A percentile compares a stretch with the other conserved stretches of the same genome.
Evolutionary conservation across 805 yeast species (phyloP).

Genomic region (Blastobotrys peoriensis): DNA sequence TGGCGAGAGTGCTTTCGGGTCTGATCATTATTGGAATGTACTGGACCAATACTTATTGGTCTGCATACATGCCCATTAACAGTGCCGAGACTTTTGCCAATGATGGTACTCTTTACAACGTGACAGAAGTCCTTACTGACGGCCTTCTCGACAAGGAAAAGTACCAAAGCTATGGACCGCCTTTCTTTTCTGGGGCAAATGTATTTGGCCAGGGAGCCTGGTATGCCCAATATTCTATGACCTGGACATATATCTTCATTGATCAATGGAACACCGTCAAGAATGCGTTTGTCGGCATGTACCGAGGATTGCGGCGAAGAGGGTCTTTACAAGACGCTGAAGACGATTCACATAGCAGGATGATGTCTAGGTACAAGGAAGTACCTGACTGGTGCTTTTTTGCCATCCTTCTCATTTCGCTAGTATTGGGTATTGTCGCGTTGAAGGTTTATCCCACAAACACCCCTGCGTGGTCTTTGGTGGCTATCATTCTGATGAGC

Average conservation of each 20-base stretch:
- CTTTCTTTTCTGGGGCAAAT: conserved; percentile 51
- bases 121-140: conserved; percentile 38
- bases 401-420: conserved; percentile 37
- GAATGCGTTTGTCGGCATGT: conserved; percentile 25
- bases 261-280: conserved; percentile 16
- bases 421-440: conserved; percentile 38
- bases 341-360: conserved; percentile 41
- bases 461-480: conserved; percentile 49
- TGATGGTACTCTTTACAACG: conserved; percentile 39
- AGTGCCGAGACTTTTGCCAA: conserved; percentile 37
- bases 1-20: conserved; percentile 9
- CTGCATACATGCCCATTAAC: conserved; percentile 47
- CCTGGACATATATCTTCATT: conserved; percentile 38
- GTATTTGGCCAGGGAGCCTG: conserved; percentile 47
- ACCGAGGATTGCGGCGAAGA: conserved; percentile 1
- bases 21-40: conserved; percentile 25
- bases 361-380: conserved; percentile 45
- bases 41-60: conserved; percentile 45
- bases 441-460: conserved; percentile 41
- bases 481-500: conserved; percentile 50
- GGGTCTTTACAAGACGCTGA: too few relatives aligned
- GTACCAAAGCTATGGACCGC: conserved; percentile 47
- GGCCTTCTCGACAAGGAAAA: conserved; percentile 38
- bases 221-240: conserved; percentile 47
- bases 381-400: conserved; percentile 52